A percentile compares a stretch with the other conserved stretches of the same genome.
Evolutionary conservation across 768 basidiomycete genomes (phyloP).

Genomic region (Leccinum subgranulosum): DNA sequence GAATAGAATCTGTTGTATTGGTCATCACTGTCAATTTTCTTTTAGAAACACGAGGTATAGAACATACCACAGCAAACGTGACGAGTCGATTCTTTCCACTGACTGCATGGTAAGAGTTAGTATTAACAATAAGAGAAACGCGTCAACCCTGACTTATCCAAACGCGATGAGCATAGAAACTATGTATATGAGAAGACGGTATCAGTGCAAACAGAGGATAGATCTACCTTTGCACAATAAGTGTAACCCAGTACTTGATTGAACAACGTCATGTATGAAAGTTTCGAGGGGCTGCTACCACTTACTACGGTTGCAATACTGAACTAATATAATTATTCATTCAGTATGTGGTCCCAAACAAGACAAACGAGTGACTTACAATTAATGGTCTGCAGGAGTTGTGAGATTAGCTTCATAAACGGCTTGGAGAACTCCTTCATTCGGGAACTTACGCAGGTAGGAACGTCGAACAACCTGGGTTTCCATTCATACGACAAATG

Average conservation of each 20-base stretch:
- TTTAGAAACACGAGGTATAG: background rate
- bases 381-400: background rate
- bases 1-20: constrained; percentile 1
- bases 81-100: constrained; percentile 17
- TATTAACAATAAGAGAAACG: background rate
- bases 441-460: constrained; percentile 7
- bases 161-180: constrained; percentile 26
- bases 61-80: constrained; percentile 14
- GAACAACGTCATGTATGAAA: background rate
- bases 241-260: constrained; percentile 18
- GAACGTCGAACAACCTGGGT: background rate
- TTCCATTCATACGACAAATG: constrained; percentile 3
- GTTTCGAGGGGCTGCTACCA: background rate
- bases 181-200: background rate
- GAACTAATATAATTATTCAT: background rate
- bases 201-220: background rate
- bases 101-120: constrained; percentile 8
- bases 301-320: constrained; percentile 2
- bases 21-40: background rate
- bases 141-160: constrained; percentile 22
- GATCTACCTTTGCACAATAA: constrained; percentile 21
- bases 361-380: background rate
- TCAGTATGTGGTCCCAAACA: background rate
- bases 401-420: background rate
- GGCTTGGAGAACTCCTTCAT: background rate